These are phyloP conservation scores for Suillus occidentalis DNA, from an alignment of 768 basidiomycete genomes.

Conservation along the genomic window DNA sequence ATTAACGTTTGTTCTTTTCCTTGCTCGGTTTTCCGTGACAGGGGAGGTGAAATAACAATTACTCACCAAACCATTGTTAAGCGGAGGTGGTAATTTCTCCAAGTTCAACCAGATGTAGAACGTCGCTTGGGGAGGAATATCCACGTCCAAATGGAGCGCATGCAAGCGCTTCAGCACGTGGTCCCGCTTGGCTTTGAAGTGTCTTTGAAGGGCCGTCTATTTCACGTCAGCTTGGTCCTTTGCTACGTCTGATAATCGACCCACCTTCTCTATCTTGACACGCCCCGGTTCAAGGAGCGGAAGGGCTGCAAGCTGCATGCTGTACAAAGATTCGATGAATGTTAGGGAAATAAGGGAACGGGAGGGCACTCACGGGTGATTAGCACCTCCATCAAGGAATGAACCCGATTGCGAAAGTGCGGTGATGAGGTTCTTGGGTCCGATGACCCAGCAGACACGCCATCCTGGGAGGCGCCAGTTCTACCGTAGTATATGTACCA, in stretches of 20 bases:
- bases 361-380: conserved; percentile 69
- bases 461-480: conserved; percentile 96
- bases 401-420: conserved; percentile 93
- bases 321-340: conserved; percentile 26
- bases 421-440: conserved; percentile 84
- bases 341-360: neutral
- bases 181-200: conserved; percentile 91
- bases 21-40: neutral
- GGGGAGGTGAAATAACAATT: neutral
- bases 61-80: conserved; percentile 84
- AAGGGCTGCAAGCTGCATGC: conserved; percentile 86
- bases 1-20: neutral
- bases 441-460: conserved; percentile 92
- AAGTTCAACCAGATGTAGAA: conserved; percentile 97
- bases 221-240: neutral
- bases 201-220: conserved; percentile 78
- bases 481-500: conserved; percentile 35
- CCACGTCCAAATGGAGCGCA: conserved; percentile 74
- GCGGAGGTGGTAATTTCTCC: conserved; percentile 70
- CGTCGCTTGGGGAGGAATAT: conserved; percentile 74
- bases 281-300: conserved; percentile 73
- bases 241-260: neutral
- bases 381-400: conserved; percentile 93
- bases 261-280: conserved; percentile 68
- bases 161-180: conserved; percentile 83